phyloP scores from a whole-genome alignment of 225 moss, liverwort and hornwort genomes.

The Straminergon stramineum region DNA sequence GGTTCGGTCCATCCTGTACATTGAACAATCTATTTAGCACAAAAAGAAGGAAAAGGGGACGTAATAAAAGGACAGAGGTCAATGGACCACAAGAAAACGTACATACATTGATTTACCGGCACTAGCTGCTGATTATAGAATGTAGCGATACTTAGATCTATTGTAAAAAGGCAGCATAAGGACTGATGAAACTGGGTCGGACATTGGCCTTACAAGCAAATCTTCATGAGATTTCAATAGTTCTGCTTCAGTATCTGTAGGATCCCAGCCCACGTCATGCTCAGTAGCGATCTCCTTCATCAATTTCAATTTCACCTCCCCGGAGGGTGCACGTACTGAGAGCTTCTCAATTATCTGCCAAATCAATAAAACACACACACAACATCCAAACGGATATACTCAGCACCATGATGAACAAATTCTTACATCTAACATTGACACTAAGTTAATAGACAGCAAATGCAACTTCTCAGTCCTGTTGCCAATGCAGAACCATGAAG shows the following conservation, averaged over 20 bases:
- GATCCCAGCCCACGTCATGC: conserved; percentile 85
- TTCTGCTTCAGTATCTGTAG: conserved; percentile 75
- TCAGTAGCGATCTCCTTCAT: conserved; percentile 87
- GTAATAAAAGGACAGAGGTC: background rate
- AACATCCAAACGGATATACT: background rate
- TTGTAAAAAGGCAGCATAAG: background rate
- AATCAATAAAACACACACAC: background rate
- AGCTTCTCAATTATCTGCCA: conserved; percentile 94
- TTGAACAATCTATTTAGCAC: background rate
- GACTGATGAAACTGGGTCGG: background rate
- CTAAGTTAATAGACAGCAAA: background rate
- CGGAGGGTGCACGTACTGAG: conserved; percentile 80
- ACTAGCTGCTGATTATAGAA: background rate
- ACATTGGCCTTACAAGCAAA: conserved; percentile 64
- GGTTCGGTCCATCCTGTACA: conserved; percentile 76
- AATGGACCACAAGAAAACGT: background rate
- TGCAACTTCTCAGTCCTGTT: background rate
- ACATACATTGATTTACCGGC: background rate
- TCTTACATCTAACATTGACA: background rate
- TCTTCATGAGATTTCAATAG: conserved; percentile 70
- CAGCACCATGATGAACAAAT: background rate
- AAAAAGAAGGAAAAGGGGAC: background rate
- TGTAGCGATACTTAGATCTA: background rate
- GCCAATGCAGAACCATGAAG: background rate
- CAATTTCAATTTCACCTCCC: conserved; percentile 85